Evolutionary conservation across 1,284 basidiomycete species (phyloP).

Genomic region (Neonothopanus nambi): DNA sequence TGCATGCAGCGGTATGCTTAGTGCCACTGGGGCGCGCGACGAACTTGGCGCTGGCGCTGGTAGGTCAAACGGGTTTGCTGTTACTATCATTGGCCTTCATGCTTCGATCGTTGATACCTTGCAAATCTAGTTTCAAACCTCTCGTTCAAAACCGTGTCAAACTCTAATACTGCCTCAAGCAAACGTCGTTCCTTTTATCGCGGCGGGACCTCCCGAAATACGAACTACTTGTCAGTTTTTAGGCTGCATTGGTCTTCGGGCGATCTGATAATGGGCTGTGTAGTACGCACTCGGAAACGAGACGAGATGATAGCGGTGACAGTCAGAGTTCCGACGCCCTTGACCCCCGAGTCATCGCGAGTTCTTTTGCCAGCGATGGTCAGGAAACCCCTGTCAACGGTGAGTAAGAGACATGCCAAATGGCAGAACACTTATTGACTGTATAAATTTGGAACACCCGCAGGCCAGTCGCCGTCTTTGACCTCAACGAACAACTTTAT

Average conservation of each 20-base stretch:
- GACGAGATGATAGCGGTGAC: conserved; percentile 13
- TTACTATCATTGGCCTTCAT: no score
- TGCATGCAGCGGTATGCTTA: no score
- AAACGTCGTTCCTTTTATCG: background rate
- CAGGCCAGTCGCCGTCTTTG: conserved; percentile 34
- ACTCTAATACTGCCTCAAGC: background rate
- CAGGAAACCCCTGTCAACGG: conserved; percentile 12
- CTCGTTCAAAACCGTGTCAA: no score
- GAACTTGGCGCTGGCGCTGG: no score
- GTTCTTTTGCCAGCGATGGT: background rate
- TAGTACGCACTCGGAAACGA: background rate
- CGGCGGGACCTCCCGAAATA: background rate
- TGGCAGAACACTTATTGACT: no score
- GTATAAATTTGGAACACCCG: background rate
- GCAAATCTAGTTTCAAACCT: no score
- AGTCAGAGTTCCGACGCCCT: conserved; percentile 6
- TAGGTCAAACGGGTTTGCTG: no score
- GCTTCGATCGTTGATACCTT: no score
- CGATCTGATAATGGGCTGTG: background rate
- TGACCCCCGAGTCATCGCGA: background rate
- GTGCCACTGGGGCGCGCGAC: no score
- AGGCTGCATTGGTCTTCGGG: background rate
- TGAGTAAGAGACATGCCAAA: background rate
- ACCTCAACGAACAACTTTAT: conserved; percentile 43
- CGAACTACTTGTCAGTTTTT: background rate